Conservation (phyloP, 2,329 filamentous ascomycete species). For the Didymella pinodella region DNA sequence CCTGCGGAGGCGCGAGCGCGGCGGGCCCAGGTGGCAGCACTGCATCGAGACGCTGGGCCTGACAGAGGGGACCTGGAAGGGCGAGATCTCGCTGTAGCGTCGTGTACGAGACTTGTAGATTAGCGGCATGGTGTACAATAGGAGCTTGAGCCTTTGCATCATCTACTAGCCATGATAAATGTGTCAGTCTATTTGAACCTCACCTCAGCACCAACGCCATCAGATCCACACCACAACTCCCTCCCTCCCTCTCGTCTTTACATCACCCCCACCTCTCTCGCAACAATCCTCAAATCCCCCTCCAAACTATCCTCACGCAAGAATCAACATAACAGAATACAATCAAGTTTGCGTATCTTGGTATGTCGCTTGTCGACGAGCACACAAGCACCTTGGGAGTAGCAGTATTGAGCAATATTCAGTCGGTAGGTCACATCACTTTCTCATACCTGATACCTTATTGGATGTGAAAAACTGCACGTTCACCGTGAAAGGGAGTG, state of each 20-base stretch:
- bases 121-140: constrained; percentile 21
- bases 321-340: too few species aligned
- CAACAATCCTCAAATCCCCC: not conserved
- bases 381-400: too few species aligned
- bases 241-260: not conserved
- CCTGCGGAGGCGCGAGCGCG: constrained; percentile 86
- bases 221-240: not conserved
- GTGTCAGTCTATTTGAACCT: not conserved
- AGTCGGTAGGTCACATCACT: too few species aligned
- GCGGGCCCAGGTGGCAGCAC: constrained; percentile 88
- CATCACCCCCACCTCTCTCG: not conserved
- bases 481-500: too few species aligned
- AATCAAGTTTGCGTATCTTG: too few species aligned
- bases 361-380: too few species aligned
- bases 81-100: constrained; percentile 77
- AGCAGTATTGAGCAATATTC: too few species aligned
- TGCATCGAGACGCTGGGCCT: constrained; percentile 84
- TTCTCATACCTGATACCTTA: too few species aligned
- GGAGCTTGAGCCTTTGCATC: not conserved
- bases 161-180: not conserved
- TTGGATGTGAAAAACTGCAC: too few species aligned
- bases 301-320: too few species aligned
- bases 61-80: constrained; percentile 87
- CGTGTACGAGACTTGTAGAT: constrained; percentile 2
- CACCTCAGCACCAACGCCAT: not conserved